Evolutionary conservation across 192 early-diverging fungal genomes (phyloP), one percentile per base, ranked within the genome.

Genomic region (Entomortierella lignicola): DNA sequence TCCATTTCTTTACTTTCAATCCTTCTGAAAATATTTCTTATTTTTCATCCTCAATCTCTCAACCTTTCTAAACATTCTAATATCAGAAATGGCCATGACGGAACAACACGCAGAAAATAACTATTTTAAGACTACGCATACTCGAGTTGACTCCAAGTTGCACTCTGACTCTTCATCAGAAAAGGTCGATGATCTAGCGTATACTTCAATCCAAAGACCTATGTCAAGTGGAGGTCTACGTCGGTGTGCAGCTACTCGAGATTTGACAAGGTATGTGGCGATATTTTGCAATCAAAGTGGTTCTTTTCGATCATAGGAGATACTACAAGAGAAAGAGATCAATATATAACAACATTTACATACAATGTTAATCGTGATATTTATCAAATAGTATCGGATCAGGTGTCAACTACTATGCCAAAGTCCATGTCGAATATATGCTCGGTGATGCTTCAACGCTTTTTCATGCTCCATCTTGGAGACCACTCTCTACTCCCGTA

Each of bases 371-470:
- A 29, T 21, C 48, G 5, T 23, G 3, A 10, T 25, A 29, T 47
- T 47, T 47, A 47, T 47, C 44, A 20, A 54, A 58, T 52, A 79
- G 75, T 32, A 79, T 79, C 32, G 41, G 67, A 34, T 55, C 67
- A 27, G 66, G 42, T 26, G 75, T 79, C 31, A 79, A 79, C 52
- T 79, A 79, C 42, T 70, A 54, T 18, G 75, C 75, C 2, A 79
- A 60, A 30, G 63, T 79, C 27, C 42, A 44, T 20, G 75, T 79
- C 23, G 57, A 79, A 54, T 79, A 79, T 34, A 70, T 66, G 68
- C 23, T 64, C 11, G 75, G 75, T 29, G 67, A 79, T 18, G 62
- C 66, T 3, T 64, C 62, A 21, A 68, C 60, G 23, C 75, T 57
- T 4, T 70, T 66, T 39, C 60, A 70, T 31, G 30, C 61, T 13